Percentiles rank a stretch among this genome's conserved stretches.
Conservation (phyloP, 352 stramenopile species). For the Elongisporangium undulatum region DNA sequence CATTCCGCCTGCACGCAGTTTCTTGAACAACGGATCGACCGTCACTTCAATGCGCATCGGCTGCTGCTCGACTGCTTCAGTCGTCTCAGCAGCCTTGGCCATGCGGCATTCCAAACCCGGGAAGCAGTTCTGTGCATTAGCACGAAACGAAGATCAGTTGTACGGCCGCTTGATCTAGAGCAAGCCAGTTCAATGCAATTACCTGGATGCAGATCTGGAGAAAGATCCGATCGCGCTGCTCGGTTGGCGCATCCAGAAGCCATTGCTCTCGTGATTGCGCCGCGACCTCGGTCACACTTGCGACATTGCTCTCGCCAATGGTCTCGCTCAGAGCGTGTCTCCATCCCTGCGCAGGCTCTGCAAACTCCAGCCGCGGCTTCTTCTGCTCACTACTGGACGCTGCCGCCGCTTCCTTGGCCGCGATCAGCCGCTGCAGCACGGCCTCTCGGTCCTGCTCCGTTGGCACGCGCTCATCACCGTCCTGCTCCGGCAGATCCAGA, state of each 20-base stretch:
- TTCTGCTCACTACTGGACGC: slow-evolving; percentile 22
- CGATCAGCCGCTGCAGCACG: slow-evolving; percentile 26
- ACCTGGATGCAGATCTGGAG: slow-evolving; percentile 79
- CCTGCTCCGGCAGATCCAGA: slow-evolving; percentile 25
- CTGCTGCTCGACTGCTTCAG: slow-evolving; percentile 8
- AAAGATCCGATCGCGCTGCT: slow-evolving; percentile 58
- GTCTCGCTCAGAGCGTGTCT: slow-evolving; percentile 24
- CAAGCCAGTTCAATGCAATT: neutral
- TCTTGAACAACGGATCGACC: slow-evolving; percentile 66
- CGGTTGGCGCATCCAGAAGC: slow-evolving; percentile 27
- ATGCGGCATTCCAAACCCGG: slow-evolving; percentile 64
- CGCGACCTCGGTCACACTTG: slow-evolving; percentile 17
- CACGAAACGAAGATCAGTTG: neutral
- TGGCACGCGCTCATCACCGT: slow-evolving; percentile 20
- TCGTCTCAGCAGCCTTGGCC: slow-evolving; percentile 13
- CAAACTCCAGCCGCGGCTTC: slow-evolving; percentile 44
- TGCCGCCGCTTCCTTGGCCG: slow-evolving; percentile 8
- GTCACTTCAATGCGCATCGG: slow-evolving; percentile 40
- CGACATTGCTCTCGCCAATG: slow-evolving; percentile 13
- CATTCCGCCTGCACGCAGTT: slow-evolving; percentile 53
- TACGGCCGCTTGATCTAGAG: neutral
- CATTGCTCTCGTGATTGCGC: slow-evolving; percentile 10
- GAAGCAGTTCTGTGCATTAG: slow-evolving; percentile 42
- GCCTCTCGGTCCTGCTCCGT: slow-evolving; percentile 25
- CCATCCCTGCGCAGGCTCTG: slow-evolving; percentile 47